Base-by-base conservation (phyloP, 192 early-diverging fungal genomes). In the Linnemannia schmuckeri region DNA sequence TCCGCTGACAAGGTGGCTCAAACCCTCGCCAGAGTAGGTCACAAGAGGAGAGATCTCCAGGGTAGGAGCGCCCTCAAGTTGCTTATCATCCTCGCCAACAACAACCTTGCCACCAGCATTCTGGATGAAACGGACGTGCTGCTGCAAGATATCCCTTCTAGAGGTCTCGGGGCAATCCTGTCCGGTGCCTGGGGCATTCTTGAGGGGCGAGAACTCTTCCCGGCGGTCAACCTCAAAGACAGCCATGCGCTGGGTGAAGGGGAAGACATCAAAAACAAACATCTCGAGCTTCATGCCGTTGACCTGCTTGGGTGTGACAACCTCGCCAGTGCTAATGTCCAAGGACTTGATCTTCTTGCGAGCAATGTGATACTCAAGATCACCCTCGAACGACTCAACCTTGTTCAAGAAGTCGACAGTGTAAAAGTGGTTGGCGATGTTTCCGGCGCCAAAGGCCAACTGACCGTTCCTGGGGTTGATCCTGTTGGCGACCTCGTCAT, bases 221-320 rank as follows among this genome's bases (percentile, higher is more conserved):
- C 92, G 93, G 72, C 98, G 95, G 70, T 95, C 94, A 52, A 95
- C 95, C 87, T 99, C 97, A 57, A 99, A 92, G 46, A 99, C 97
- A 41, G 98, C 97, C 92, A 99, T 92, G 54, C 90, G 80, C 76
- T 98, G 88, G 38, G 95, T 94, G 81, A 94, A 97, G 37, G 98
- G 98, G 89, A 99, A 97, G 17, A 99, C 98, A 88, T 99, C 98
- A 95, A 99, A 99, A 61, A 99, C 98, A 90, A 99, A 99, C 82
- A 97, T 93, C 91, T 99, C 98, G 20, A 99, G 93, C 91, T 99
- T 99, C 93, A 99, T 97, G 69, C 98, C 98, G 82, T 98, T 99
- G 88, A 94, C 94, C 79, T 93, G 93, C 57, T 90, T 92, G 33
- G 98, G 98, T 0, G 88, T 80, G 61, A 96, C 82, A 38, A 88